phyloP scores from a whole-genome alignment of 2,329 filamentous ascomycete species.

The Neobulgaria alba region DNA sequence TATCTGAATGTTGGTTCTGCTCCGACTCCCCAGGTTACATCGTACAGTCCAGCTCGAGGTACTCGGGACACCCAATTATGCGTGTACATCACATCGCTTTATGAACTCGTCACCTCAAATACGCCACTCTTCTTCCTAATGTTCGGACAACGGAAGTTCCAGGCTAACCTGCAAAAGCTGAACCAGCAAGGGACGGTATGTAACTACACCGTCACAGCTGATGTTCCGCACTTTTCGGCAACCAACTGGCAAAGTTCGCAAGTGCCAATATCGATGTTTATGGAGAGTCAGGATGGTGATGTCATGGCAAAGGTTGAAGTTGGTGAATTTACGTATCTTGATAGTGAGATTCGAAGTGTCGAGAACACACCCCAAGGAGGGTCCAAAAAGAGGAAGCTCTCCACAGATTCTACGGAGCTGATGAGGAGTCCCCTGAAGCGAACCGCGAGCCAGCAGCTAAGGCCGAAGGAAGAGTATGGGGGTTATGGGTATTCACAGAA shows the following conservation, averaged over 20 bases:
- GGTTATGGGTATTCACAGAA: conserved; percentile 49
- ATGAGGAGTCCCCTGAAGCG: conserved; percentile 40
- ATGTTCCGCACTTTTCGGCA: conserved; percentile 57
- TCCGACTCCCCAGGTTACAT: conserved; percentile 55
- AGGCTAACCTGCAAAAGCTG: conserved; percentile 55
- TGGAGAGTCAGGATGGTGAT: conserved; percentile 48
- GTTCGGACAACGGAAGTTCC: conserved; percentile 71
- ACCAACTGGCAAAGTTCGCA: conserved; percentile 47
- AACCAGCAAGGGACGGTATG: conserved; percentile 51
- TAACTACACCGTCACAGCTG: conserved; percentile 63
- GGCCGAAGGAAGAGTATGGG: conserved; percentile 41
- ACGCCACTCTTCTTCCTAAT: conserved; percentile 54
- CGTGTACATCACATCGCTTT: conserved; percentile 66
- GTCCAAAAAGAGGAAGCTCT: conserved; percentile 49
- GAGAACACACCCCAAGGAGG: conserved; percentile 30
- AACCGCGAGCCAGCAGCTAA: conserved; percentile 36
- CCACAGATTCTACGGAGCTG: conserved; percentile 39
- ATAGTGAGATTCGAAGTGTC: conserved; percentile 31
- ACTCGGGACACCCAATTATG: conserved; percentile 60
- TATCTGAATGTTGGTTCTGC: conserved; percentile 57
- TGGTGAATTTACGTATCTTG: conserved; percentile 54
- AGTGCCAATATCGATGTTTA: conserved; percentile 49
- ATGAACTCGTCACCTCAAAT: conserved; percentile 58
- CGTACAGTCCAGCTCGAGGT: conserved; percentile 62
- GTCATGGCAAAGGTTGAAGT: conserved; percentile 43